These are phyloP conservation scores for Nectriaceae sp. DNA, from an alignment of 2,329 filamentous ascomycete species.

Conservation along the genomic window DNA sequence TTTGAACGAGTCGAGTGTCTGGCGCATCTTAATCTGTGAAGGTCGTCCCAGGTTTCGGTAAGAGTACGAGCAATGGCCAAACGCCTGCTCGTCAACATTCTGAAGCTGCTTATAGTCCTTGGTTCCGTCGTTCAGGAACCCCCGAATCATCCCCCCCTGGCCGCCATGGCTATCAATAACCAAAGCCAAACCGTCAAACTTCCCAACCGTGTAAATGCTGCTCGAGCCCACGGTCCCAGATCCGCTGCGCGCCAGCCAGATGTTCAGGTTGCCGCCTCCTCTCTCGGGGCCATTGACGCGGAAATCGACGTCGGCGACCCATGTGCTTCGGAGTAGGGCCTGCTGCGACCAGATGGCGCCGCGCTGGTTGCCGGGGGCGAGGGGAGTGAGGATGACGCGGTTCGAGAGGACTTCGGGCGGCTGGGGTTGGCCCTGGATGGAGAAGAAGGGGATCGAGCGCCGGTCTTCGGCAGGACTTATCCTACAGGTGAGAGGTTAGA, in stretches of 20 bases:
- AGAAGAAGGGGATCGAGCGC: slow-evolving; percentile 55
- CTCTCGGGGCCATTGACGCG: slow-evolving; percentile 83
- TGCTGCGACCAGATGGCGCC: slow-evolving; percentile 79
- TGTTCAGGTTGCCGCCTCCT: slow-evolving; percentile 84
- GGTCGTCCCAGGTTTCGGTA: slow-evolving; percentile 92
- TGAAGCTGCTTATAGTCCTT: slow-evolving; percentile 76
- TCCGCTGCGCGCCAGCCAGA: slow-evolving; percentile 84
- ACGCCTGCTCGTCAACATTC: slow-evolving; percentile 81
- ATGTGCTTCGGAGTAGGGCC: slow-evolving; percentile 64
- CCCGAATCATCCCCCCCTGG: slow-evolving; percentile 76
- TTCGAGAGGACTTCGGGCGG: slow-evolving; percentile 75
- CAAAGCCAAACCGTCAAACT: slow-evolving; percentile 88
- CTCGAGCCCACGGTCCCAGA: slow-evolving; percentile 64
- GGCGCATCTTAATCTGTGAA: slow-evolving; percentile 74
- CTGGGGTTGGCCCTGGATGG: slow-evolving; percentile 54
- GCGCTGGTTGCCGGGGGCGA: slow-evolving; percentile 81
- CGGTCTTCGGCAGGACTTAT: slow-evolving; percentile 62
- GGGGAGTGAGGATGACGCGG: slow-evolving; percentile 87
- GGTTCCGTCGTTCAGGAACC: slow-evolving; percentile 89
- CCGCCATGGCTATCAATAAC: slow-evolving; percentile 84
- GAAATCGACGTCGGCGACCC: slow-evolving; percentile 85
- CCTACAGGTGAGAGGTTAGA: slow-evolving; percentile 39
- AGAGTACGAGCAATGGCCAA: slow-evolving; percentile 86
- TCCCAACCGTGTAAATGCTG: slow-evolving; percentile 81
- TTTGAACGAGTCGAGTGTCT: slow-evolving; percentile 65